Conservation (phyloP, 768 basidiomycete genomes). For the Phanerodontia chrysosporium region DNA sequence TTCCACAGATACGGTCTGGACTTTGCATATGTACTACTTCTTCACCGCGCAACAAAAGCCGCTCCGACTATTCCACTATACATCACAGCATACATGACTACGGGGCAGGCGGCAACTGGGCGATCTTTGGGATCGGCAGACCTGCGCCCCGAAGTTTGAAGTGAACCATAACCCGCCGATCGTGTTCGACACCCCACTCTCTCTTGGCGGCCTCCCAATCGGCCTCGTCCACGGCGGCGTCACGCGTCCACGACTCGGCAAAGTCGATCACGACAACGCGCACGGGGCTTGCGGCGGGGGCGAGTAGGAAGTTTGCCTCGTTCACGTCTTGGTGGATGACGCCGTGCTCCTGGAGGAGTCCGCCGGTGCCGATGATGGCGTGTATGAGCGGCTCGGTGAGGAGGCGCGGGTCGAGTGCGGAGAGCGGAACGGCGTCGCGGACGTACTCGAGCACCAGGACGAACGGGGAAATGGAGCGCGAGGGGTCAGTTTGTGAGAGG, state of each 20-base stretch:
- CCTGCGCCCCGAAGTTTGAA: no score
- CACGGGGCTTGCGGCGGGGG: not conserved
- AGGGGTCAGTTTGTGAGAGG: not conserved
- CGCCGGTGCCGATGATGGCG: not conserved
- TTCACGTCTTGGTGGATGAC: not conserved
- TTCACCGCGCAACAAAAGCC: no score
- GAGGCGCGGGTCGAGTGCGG: no score
- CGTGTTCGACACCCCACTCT: not conserved
- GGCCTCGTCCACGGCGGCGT: not conserved
- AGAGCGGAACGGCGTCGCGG: not conserved
- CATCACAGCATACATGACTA: no score
- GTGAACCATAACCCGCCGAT: not conserved
- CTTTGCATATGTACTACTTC: no score
- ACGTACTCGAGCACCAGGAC: not conserved
- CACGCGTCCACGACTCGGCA: not conserved
- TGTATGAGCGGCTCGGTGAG: no score
- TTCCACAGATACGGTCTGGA: no score
- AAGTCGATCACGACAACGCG: not conserved
- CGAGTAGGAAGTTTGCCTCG: not conserved
- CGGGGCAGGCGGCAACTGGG: no score
- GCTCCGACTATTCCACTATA: no score
- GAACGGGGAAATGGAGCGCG: not conserved
- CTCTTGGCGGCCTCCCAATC: not conserved
- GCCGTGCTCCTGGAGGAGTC: not conserved
- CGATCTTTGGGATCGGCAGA: no score